phyloP scores from a whole-genome alignment of 257 asterid species.

The Apocynum venetum region DNA sequence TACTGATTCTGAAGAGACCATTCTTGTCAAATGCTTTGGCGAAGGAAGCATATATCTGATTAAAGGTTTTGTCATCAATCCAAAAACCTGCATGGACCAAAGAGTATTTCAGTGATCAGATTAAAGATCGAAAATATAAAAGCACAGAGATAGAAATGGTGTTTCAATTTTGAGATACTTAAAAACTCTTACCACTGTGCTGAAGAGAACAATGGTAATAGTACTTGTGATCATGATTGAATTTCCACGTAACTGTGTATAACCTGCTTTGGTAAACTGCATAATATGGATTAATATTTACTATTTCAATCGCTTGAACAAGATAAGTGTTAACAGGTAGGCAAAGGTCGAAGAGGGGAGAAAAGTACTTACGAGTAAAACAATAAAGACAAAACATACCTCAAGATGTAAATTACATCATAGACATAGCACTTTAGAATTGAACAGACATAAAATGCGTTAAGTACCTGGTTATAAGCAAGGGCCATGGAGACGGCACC shows the following conservation, averaged over 20 bases:
- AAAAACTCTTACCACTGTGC: conserved; percentile 76
- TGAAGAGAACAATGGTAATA: conserved; percentile 90
- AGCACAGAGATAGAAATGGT: not conserved
- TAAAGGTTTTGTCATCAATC: conserved; percentile 84
- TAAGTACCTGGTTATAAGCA: conserved; percentile 90
- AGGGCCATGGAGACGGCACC: conserved; percentile 99
- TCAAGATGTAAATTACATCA: not conserved
- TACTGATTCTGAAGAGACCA: conserved; percentile 61
- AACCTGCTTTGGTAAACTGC: conserved; percentile 85
- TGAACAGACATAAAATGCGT: conserved; percentile 1
- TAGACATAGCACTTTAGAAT: not conserved
- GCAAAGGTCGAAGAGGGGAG: not conserved
- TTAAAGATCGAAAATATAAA: not conserved
- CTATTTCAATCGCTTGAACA: not conserved
- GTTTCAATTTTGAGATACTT: not conserved
- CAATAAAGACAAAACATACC: not conserved
- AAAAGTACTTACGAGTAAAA: not conserved
- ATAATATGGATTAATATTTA: conserved; percentile 4
- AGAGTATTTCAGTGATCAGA: conserved; percentile 1
- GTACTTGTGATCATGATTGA: conserved; percentile 96
- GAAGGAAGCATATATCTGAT: conserved; percentile 58
- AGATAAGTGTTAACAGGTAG: not conserved
- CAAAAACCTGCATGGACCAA: conserved; percentile 61
- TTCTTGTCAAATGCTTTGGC: conserved; percentile 41
- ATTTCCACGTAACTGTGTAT: conserved; percentile 60